phyloP scores from a whole-genome alignment of 768 basidiomycete species.

The Ramaria sp. region DNA sequence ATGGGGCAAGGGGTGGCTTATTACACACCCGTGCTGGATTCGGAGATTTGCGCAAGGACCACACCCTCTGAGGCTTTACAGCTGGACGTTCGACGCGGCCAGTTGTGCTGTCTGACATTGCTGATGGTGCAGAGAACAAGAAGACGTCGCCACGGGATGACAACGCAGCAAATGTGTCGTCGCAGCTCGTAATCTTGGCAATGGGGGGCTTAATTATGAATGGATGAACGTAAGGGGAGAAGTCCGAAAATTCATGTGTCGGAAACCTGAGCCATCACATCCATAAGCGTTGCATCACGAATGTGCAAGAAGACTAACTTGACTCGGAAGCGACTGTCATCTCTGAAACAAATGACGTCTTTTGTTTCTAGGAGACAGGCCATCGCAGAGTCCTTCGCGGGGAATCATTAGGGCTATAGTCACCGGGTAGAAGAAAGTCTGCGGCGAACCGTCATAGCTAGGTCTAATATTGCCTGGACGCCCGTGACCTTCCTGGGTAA shows the following conservation, averaged over 20 bases:
- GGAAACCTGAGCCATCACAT: constrained; percentile 46
- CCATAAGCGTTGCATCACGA: too few species aligned
- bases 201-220: constrained; percentile 67
- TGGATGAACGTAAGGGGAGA: constrained; percentile 72
- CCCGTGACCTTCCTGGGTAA: constrained; percentile 74
- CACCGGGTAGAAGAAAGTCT: not conserved
- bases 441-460: constrained; percentile 59
- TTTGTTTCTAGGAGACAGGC: constrained; percentile 66
- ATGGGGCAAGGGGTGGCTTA: not conserved
- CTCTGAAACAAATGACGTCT: constrained; percentile 79
- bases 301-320: constrained; percentile 31
- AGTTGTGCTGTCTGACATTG: not conserved
- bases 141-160: constrained; percentile 87
- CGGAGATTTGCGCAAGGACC: constrained; percentile 61
- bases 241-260: constrained; percentile 57
- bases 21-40: not conserved
- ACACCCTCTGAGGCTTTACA: constrained; percentile 80
- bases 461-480: constrained; percentile 57
- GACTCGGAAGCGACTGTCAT: constrained; percentile 66
- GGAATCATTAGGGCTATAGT: not conserved
- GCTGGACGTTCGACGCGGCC: constrained; percentile 18
- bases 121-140: constrained; percentile 44
- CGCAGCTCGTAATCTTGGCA: constrained; percentile 68
- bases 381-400: constrained; percentile 73
- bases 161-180: constrained; percentile 73